Evolutionary conservation across 2,329 filamentous ascomycete species (phyloP), one percentile per base, ranked within the genome.

Genomic region (Talaromyces sp.): DNA sequence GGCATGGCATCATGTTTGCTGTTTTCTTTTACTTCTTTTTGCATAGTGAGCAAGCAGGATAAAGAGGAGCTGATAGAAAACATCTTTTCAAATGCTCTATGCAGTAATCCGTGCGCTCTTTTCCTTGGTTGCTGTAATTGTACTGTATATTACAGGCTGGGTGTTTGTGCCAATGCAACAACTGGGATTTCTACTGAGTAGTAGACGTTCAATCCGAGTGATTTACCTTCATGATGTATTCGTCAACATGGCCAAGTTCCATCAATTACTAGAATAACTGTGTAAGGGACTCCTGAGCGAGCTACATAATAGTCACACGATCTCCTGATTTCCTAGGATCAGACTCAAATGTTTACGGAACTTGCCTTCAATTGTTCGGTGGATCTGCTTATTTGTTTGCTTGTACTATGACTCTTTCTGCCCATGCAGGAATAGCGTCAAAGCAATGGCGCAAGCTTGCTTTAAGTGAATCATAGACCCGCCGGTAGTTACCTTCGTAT

Each of bases 91-190:
- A 25, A 28, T 28, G 35, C 54, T 57, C 35, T 57, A 42, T 57
- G n/a, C 54, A 42, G 54, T 57, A 57, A 57, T 40, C 21, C n/a
- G 18, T 37, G 16, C 35, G 35, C 35, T 42, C 58, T 60, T 23
- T n/a, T 39, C 28, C 14, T 23, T 25, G 14, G 58, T 11, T 37
- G 21, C 39, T 60, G 58, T 60, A 60, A 59, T 59, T 59, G 58
- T 60, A 60, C 46, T 60, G 58, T 60, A 60, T 28, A 60, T 42
- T 60, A 60, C 42, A 48, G 37, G 55, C 55, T 57, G 23, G 39
- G 25, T 31, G 39, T 48, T 46, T 33, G n/a, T 39, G 56, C 56
- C 25, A 42, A 58, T 58, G 40, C 56, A 58, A 58, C 56, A 58
- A 58, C 4, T 9, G 25, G 8, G 50, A 54, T 54, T 54, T 14